These are phyloP conservation scores for Tetrapisispora phaffii DNA, from an alignment of 805 yeast genomes.

Conservation along the genomic window DNA sequence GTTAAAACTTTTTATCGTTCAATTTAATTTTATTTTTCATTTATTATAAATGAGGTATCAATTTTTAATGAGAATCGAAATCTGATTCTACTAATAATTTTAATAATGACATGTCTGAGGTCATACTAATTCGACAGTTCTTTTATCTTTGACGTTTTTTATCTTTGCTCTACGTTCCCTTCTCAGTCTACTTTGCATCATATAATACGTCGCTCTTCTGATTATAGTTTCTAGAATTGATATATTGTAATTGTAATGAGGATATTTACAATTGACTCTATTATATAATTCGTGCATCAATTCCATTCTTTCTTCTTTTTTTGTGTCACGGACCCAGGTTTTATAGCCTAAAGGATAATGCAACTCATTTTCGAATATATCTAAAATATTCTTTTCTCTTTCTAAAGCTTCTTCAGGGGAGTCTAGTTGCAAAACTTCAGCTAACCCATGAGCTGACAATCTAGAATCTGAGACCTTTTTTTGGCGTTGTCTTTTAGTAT, in stretches of 20 bases:
- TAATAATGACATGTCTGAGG: background rate
- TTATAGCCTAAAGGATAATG: slow-evolving; percentile 66
- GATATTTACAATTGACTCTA: slow-evolving; percentile 38
- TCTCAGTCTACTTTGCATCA: slow-evolving; percentile 71
- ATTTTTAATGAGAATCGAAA: too few species aligned
- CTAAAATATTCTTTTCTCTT: slow-evolving; percentile 44
- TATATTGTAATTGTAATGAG: slow-evolving; percentile 37
- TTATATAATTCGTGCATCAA: slow-evolving; percentile 40
- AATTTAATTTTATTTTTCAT: background rate
- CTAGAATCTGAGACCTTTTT: slow-evolving; percentile 40
- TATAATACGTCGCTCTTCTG: slow-evolving; percentile 69
- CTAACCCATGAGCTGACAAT: slow-evolving; percentile 46
- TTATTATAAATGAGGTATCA: background rate
- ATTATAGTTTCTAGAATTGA: slow-evolving; percentile 59
- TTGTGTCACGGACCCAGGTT: slow-evolving; percentile 80
- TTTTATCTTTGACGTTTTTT: slow-evolving; percentile 12
- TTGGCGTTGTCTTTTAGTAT: background rate
- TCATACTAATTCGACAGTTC: background rate
- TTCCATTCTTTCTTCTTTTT: slow-evolving; percentile 41
- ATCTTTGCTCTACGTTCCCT: slow-evolving; percentile 49
- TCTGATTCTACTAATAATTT: background rate
- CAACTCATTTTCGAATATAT: slow-evolving; percentile 45
- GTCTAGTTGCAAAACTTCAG: slow-evolving; percentile 41
- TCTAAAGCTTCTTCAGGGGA: slow-evolving; percentile 45
- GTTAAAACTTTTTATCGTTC: background rate